Conservation (phyloP, 805 yeast genomes). For the Saccharomycopsis sp. region DNA sequence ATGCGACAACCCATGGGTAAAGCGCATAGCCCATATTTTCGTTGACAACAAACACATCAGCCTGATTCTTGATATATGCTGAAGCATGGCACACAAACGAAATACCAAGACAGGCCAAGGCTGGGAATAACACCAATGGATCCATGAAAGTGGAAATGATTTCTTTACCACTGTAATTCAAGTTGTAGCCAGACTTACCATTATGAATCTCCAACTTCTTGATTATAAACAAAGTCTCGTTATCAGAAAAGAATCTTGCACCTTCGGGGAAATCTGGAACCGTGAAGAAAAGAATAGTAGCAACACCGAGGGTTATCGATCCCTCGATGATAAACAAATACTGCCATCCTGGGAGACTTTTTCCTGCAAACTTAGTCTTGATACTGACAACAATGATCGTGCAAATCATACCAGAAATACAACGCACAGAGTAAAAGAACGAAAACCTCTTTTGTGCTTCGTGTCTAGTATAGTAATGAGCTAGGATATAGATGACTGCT, state of each 20-base stretch:
- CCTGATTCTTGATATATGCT: background rate
- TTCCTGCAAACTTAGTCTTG: conserved; percentile 24
- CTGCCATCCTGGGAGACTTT: conserved; percentile 42
- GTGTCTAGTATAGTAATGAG: conserved; percentile 56
- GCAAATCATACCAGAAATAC: conserved; percentile 57
- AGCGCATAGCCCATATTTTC: background rate
- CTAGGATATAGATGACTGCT: conserved; percentile 60
- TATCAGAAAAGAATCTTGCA: conserved; percentile 42
- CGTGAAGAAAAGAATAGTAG: conserved; percentile 34
- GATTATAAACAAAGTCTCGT: conserved; percentile 48
- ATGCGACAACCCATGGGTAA: conserved; percentile 14
- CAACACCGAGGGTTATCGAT: conserved; percentile 26
- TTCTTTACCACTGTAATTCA: conserved; percentile 39
- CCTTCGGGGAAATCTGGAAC: conserved; percentile 73
- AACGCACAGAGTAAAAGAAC: conserved; percentile 56
- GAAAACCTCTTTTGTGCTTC: conserved; percentile 67
- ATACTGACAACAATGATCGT: background rate
- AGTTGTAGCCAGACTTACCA: conserved; percentile 41
- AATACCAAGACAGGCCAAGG: conserved; percentile 53
- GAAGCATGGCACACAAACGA: conserved; percentile 2
- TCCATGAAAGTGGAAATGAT: conserved; percentile 47
- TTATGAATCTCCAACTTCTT: conserved; percentile 47
- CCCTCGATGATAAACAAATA: conserved; percentile 51
- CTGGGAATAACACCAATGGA: conserved; percentile 47
- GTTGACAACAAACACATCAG: background rate